Percentiles rank a stretch among this genome's conserved stretches.
phyloP scores from a whole-genome alignment of 2,329 filamentous ascomycete species.

The Colletotrichum noveboracense region DNA sequence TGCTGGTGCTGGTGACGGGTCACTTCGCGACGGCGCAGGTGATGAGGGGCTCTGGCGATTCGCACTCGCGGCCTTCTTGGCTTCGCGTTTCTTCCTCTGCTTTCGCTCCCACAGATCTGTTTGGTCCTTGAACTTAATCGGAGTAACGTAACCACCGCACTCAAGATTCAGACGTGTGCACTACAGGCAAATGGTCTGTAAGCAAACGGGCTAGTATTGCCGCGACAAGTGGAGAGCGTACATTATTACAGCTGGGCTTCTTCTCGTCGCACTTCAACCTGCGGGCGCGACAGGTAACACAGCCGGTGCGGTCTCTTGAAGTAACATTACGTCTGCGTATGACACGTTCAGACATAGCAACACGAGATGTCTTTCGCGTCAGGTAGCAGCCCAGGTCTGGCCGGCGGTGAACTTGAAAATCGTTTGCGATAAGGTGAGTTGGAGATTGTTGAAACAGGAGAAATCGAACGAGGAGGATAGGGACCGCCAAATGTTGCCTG shows the following conservation, averaged over 20 bases:
- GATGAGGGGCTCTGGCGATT: neutral
- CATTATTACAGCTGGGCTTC: slow-evolving; percentile 37
- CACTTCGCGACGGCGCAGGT: neutral
- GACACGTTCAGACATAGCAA: neutral
- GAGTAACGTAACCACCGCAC: neutral
- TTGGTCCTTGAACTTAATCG: slow-evolving; percentile 8
- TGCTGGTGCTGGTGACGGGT: neutral
- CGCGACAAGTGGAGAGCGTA: neutral
- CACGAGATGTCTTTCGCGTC: neutral
- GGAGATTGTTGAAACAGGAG: neutral
- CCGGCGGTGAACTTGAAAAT: neutral
- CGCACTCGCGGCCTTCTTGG: neutral
- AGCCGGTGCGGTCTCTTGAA: neutral
- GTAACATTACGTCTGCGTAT: slow-evolving; percentile 5
- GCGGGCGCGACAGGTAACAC: slow-evolving; percentile 38
- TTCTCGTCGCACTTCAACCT: slow-evolving; percentile 50
- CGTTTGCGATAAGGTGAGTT: neutral
- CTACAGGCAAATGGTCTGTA: neutral
- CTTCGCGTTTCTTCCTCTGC: neutral
- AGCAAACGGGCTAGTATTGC: neutral
- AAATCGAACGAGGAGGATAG: neutral
- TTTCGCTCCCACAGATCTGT: neutral
- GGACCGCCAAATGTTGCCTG: neutral
- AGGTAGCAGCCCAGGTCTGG: neutral
- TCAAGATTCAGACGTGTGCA: neutral